A percentile compares a stretch with the other conserved stretches of the same genome.
Evolutionary conservation across 2,329 filamentous ascomycete species (phyloP).

Genomic region (Neofusicoccum sp.): DNA sequence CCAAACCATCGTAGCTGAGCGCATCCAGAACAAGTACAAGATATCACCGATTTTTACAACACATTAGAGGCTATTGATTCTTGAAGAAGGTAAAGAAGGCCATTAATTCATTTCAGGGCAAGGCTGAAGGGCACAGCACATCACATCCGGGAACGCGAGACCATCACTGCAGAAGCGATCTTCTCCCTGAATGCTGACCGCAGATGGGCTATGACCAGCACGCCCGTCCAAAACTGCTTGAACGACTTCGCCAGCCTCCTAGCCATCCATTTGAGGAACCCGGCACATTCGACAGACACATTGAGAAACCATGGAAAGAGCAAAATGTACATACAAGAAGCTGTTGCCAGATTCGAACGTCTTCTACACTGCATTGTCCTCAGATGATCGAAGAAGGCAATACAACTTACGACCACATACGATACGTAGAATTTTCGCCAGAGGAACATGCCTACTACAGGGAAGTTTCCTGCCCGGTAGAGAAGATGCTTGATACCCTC

Average conservation of each 20-base stretch:
- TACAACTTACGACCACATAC: conserved; percentile 43
- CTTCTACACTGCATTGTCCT: conserved; percentile 45
- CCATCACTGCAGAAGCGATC: conserved; percentile 41
- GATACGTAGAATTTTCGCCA: conserved; percentile 19
- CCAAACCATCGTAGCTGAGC: neutral
- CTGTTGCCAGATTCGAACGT: neutral
- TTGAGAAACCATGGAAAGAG: neutral
- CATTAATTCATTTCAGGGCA: neutral
- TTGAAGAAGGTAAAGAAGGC: neutral
- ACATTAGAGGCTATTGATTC: neutral
- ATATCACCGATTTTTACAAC: neutral
- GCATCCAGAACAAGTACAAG: neutral
- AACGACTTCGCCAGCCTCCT: conserved; percentile 48
- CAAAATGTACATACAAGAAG: neutral
- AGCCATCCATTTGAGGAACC: conserved; percentile 41
- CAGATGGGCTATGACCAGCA: conserved; percentile 55
- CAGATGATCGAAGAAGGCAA: conserved; percentile 42
- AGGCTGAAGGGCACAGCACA: conserved; percentile 39
- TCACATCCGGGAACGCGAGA: conserved; percentile 42
- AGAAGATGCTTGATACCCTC: neutral
- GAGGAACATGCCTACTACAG: neutral
- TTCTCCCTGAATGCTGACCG: conserved; percentile 40
- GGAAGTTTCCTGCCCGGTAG: neutral
- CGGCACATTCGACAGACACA: neutral
- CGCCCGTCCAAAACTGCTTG: conserved; percentile 53